phyloP scores from a whole-genome alignment of 2,329 filamentous ascomycete species.

The Sarocladium kiliense region DNA sequence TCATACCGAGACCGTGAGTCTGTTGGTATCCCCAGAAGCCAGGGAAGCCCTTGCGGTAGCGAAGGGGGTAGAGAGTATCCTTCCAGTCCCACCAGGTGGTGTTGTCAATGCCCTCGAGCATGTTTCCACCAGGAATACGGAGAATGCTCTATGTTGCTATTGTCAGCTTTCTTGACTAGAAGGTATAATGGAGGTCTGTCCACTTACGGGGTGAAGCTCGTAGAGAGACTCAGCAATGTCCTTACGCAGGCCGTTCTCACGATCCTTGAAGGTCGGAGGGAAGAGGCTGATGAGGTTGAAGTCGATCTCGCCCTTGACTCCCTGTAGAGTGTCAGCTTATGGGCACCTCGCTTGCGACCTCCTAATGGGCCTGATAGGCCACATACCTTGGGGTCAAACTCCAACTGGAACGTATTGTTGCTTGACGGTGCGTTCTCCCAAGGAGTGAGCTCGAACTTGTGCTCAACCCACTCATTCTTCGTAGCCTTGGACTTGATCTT shows the following conservation, averaged over 20 bases:
- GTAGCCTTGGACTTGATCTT: slow-evolving; percentile 38
- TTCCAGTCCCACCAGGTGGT: slow-evolving; percentile 46
- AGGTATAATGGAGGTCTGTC: no score
- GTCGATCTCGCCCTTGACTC: slow-evolving; percentile 29
- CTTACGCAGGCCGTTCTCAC: slow-evolving; percentile 51
- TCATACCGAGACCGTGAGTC: slow-evolving; percentile 55
- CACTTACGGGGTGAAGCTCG: slow-evolving; percentile 41
- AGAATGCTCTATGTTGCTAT: slow-evolving; percentile 41
- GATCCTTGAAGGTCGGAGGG: slow-evolving; percentile 53
- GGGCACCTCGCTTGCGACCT: no score
- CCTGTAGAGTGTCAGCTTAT: background rate
- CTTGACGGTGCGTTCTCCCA: slow-evolving; percentile 41
- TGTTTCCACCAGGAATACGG: slow-evolving; percentile 62
- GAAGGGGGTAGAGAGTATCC: slow-evolving; percentile 47
- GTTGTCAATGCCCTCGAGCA: slow-evolving; percentile 45
- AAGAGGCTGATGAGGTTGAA: slow-evolving; percentile 57
- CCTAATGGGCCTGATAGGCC: no score
- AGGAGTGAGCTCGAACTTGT: slow-evolving; percentile 40
- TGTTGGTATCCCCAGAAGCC: slow-evolving; percentile 57
- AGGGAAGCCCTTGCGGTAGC: slow-evolving; percentile 48
- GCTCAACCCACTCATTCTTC: slow-evolving; percentile 43
- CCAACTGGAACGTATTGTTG: slow-evolving; percentile 52
- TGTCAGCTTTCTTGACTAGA: no score
- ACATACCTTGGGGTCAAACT: slow-evolving; percentile 38
- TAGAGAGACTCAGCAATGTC: slow-evolving; percentile 51